Evolutionary conservation across 495 filamentous ascomycete genomes (phyloP), one percentile per base, ranked within the genome.

Genomic region (Pseudomonodictys pantanalensis): DNA sequence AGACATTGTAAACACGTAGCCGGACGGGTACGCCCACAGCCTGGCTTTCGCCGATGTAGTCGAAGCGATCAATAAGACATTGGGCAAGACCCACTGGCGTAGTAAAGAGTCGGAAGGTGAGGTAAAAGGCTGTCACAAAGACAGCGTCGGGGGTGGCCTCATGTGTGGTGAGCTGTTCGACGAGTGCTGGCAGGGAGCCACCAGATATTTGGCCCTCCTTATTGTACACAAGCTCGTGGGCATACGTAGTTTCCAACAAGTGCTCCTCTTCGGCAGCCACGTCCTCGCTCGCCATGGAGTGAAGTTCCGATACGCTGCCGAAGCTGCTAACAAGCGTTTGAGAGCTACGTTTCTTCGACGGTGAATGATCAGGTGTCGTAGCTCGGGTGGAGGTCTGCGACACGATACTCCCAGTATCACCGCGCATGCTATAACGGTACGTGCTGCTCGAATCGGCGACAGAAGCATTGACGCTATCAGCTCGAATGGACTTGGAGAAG

Each of bases 161-260:
- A 70, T 95, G 91, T 0, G 89, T 89, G 1, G 95, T 99, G 24
- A 99, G 82, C 65, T 88, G 85, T 73, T 99, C 95, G 44, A 99
- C 88, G 48, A 99, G 76, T 6, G 95, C 92, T 25, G 89, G 85
- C 12, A 99, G 80, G 17, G 91, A 92, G 10, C 95, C 95, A 30
- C 93, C 95, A 53, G 87, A 86, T n/a, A 97, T 85, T 59, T 96
- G 89, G 15, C 92, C 92, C 55, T 97, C 92, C 70, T 95, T 95
- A 76, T 95, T 97, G 68, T 86, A 87, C 52, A 93, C 82, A 22
- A 99, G 75, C 66, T 99, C 95, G 61, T 96, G 88, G 0, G 90
- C 89, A 66, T 82, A 96, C 0, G 91, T 95, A 74, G 86, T 93
- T 68, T 89, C 88, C 6, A 93, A 72, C 18, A 95, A 71, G 60